Percentiles rank a stretch among this genome's conserved stretches.
Conservation (phyloP, 2,329 filamentous ascomycete species). For the Pyrenochaeta sp. region DNA sequence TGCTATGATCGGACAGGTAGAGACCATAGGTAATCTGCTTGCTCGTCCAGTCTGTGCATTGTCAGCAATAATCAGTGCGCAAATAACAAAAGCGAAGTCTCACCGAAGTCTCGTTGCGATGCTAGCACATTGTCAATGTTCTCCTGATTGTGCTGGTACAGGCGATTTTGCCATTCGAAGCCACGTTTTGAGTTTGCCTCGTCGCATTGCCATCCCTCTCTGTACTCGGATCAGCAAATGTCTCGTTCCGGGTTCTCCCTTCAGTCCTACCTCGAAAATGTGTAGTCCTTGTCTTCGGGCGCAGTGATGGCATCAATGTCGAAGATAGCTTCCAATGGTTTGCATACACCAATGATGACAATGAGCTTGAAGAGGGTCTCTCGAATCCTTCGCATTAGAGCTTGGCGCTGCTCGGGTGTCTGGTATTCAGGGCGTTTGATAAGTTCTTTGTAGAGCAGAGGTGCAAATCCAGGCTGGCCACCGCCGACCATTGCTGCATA, state of each 20-base stretch:
- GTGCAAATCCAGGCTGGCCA: conserved; percentile 60
- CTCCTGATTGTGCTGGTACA: conserved; percentile 62
- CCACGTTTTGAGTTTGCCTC: conserved; percentile 62
- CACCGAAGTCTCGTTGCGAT: conserved; percentile 57
- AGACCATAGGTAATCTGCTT: conserved; percentile 66
- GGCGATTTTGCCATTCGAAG: conserved; percentile 62
- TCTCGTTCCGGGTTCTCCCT: background rate
- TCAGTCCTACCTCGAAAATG: conserved; percentile 53
- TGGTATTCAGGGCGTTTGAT: conserved; percentile 57
- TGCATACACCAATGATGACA: conserved; percentile 66
- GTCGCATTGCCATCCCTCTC: conserved; percentile 66
- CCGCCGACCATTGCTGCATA: conserved; percentile 58
- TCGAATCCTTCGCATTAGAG: conserved; percentile 60
- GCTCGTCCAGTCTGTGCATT: conserved; percentile 55
- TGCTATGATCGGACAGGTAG: conserved; percentile 63
- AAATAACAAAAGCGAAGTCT: conserved; percentile 7
- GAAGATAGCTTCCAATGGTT: conserved; percentile 67
- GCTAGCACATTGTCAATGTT: conserved; percentile 49
- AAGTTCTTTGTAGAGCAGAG: conserved; percentile 64
- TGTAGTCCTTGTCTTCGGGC: conserved; percentile 66
- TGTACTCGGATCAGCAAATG: conserved; percentile 12
- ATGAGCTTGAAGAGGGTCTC: conserved; percentile 68
- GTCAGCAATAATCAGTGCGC: background rate
- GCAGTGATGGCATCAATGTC: conserved; percentile 61
- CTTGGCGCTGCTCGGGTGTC: conserved; percentile 54